A percentile compares a stretch with the other conserved stretches of the same genome.
phyloP scores from a whole-genome alignment of 495 filamentous ascomycete species.

The Thermochaetoides thermophila region DNA sequence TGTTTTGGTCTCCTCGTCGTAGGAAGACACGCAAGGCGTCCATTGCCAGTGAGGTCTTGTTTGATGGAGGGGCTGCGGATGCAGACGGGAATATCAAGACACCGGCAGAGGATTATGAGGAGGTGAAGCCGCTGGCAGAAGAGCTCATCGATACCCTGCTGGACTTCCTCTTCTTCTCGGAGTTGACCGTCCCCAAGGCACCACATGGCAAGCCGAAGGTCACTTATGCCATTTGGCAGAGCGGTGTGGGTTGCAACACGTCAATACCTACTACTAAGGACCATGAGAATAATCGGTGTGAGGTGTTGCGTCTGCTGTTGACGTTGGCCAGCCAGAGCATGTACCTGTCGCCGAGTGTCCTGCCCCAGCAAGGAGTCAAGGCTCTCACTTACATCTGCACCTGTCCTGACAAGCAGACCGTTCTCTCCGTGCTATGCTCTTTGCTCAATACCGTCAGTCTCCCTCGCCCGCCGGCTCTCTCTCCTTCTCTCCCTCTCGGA shows the following conservation, averaged over 20 bases:
- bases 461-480: neutral
- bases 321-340: constrained; percentile 80
- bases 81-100: constrained; percentile 39
- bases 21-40: constrained; percentile 40
- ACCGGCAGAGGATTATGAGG: constrained; percentile 51
- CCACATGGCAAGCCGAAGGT: constrained; percentile 62
- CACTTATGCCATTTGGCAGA: constrained; percentile 93
- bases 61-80: constrained; percentile 58
- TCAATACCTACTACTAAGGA: constrained; percentile 78
- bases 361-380: constrained; percentile 75
- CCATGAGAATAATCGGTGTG: constrained; percentile 79
- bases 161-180: constrained; percentile 82
- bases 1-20: constrained; percentile 76
- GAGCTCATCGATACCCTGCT: constrained; percentile 84
- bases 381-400: constrained; percentile 80
- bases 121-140: constrained; percentile 78
- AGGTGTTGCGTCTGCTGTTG: constrained; percentile 75
- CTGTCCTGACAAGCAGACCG: constrained; percentile 78
- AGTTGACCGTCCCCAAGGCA: constrained; percentile 62
- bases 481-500: neutral
- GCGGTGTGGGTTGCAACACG: constrained; percentile 88
- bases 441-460: constrained; percentile 80
- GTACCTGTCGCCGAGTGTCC: constrained; percentile 71
- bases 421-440: constrained; percentile 80
- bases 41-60: constrained; percentile 57